phyloP scores from a whole-genome alignment of 2,329 filamentous ascomycete species.

The Sarocladium oryzae region DNA sequence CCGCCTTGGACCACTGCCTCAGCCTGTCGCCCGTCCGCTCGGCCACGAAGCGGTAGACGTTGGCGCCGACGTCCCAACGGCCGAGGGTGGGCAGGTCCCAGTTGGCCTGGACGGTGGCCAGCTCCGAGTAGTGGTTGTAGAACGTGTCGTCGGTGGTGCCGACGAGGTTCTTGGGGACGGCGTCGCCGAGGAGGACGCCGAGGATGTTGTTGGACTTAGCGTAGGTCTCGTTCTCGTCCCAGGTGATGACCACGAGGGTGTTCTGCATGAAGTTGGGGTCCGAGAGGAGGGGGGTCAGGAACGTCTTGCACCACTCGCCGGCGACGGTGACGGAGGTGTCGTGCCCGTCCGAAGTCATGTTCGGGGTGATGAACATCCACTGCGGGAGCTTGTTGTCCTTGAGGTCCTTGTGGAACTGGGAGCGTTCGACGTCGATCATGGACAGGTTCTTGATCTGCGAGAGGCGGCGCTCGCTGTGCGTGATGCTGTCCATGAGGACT shows the following conservation, averaged over 20 bases:
- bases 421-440: constrained; percentile 32
- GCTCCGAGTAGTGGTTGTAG: constrained; percentile 67
- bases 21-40: constrained; percentile 51
- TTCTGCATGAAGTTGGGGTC: constrained; percentile 68
- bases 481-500: constrained; percentile 60
- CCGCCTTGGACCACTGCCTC: constrained; percentile 28
- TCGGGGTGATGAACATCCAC: constrained; percentile 65
- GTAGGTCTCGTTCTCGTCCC: constrained; percentile 73
- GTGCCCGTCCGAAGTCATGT: constrained; percentile 72
- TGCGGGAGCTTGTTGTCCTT: constrained; percentile 59
- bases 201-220: constrained; percentile 61
- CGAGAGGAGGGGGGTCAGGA: constrained; percentile 63
- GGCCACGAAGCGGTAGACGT: constrained; percentile 58
- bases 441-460: constrained; percentile 66
- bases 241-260: constrained; percentile 70
- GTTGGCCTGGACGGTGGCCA: constrained; percentile 62
- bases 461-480: constrained; percentile 51
- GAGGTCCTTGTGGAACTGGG: constrained; percentile 62
- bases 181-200: constrained; percentile 66
- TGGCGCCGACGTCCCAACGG: constrained; percentile 66
- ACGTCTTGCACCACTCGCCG: constrained; percentile 59
- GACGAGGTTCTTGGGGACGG: constrained; percentile 56
- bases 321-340: constrained; percentile 65
- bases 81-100: constrained; percentile 64
- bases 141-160: constrained; percentile 64